A percentile compares a stretch with the other conserved stretches of the same genome.
These are phyloP conservation scores for Hibiscus mutabilis DNA, from an alignment of 345 rosid genomes.

Conservation along the genomic window DNA sequence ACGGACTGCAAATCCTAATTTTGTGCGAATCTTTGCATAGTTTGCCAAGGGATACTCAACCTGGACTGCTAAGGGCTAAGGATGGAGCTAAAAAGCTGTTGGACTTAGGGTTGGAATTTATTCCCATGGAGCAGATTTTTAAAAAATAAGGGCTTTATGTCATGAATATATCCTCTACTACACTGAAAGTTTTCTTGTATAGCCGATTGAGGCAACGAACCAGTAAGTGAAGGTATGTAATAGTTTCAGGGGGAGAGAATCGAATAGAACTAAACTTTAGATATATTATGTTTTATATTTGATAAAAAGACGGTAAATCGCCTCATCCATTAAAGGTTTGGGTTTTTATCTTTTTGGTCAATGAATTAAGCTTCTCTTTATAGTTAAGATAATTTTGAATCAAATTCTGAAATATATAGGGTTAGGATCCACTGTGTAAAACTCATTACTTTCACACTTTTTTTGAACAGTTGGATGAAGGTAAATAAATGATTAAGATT, in stretches of 20 bases:
- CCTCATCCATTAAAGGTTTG: no score
- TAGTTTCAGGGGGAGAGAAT: not conserved
- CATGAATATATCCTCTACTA: slow-evolving; percentile 12
- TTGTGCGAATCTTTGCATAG: slow-evolving; percentile 18
- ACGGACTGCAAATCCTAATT: not conserved
- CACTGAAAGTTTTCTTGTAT: not conserved
- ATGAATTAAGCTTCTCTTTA: no score
- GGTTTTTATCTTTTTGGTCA: no score
- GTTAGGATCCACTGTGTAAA: no score
- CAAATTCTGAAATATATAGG: no score
- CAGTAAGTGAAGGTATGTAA: not conserved
- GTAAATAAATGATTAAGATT: no score
- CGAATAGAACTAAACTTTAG: not conserved
- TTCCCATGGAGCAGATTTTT: slow-evolving; percentile 74
- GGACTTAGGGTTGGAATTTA: slow-evolving; percentile 68
- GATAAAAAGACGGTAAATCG: no score
- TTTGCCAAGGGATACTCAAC: slow-evolving; percentile 76
- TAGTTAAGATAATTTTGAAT: no score
- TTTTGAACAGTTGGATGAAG: no score
- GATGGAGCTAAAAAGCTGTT: slow-evolving; percentile 63
- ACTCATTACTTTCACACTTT: no score
- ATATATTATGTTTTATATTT: no score
- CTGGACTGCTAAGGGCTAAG: slow-evolving; percentile 64
- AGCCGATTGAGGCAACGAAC: not conserved
- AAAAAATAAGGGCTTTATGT: slow-evolving; percentile 62